Evolutionary conservation across 805 yeast species (phyloP).

Genomic region (Scheffersomyces amazonensis): DNA sequence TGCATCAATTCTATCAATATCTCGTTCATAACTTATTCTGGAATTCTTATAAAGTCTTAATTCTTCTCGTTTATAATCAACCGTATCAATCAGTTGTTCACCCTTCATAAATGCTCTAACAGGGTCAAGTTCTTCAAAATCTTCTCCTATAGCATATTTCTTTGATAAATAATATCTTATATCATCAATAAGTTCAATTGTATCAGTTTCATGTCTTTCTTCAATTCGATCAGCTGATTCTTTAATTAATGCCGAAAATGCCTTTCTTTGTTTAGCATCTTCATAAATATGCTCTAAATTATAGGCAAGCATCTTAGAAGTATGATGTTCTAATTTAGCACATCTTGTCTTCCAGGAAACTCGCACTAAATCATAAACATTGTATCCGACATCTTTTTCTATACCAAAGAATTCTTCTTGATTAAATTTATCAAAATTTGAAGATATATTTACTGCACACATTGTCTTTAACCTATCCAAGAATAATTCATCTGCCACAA

Average conservation of each 20-base stretch:
- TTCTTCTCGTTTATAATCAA: conserved; percentile 10
- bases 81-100: no score
- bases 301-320: conserved; percentile 56
- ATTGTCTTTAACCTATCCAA: conserved; percentile 64
- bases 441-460: conserved; percentile 52
- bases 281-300: conserved; percentile 37
- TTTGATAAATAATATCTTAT: conserved; percentile 59
- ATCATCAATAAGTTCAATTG: conserved; percentile 78
- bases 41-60: conserved; percentile 15
- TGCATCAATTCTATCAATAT: conserved; percentile 25
- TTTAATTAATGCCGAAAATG: conserved; percentile 18
- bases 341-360: conserved; percentile 68
- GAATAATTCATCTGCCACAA: conserved; percentile 56
- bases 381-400: conserved; percentile 23
- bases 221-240: conserved; percentile 56
- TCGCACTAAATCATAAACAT: conserved; percentile 55
- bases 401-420: conserved; percentile 16
- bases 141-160: conserved; percentile 28
- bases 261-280: conserved; percentile 24
- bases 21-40: conserved; percentile 17
- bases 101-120: conserved; percentile 9
- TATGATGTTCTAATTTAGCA: conserved; percentile 61
- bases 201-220: conserved; percentile 68
- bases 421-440: conserved; percentile 17
- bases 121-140: conserved; percentile 22